Conservation (phyloP, 1,284 basidiomycete species). For the Cutaneotrichosporon dermatis region DNA sequence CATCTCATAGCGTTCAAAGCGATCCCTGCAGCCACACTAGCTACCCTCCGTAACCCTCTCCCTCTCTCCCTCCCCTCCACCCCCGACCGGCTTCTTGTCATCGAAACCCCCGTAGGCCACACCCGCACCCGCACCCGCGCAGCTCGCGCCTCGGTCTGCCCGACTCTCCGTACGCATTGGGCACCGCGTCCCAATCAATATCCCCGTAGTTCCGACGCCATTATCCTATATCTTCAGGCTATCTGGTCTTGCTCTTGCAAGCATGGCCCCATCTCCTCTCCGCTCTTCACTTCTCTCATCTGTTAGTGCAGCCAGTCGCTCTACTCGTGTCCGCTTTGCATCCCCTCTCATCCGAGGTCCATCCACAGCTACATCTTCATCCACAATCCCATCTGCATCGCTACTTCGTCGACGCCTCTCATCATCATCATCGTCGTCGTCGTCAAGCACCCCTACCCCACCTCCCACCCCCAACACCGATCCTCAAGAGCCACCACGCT, state of each 20-base stretch:
- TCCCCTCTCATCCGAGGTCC: slow-evolving; percentile 3
- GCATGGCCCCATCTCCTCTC: neutral
- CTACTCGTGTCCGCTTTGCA: neutral
- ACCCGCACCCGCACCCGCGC: too few relatives aligned
- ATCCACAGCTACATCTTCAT: neutral
- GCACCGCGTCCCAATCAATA: slow-evolving; percentile 1
- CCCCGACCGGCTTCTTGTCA: neutral
- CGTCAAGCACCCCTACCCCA: too few relatives aligned
- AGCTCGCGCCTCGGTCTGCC: neutral
- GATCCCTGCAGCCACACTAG: neutral
- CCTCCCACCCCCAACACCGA: too few relatives aligned
- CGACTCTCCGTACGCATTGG: slow-evolving; percentile 3
- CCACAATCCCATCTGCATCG: neutral
- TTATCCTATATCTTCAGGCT: neutral
- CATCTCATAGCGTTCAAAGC: neutral
- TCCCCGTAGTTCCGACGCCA: neutral
- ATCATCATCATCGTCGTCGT: too few relatives aligned
- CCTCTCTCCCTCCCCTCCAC: neutral
- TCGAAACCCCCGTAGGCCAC: neutral
- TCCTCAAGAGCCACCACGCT: too few relatives aligned
- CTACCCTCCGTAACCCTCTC: neutral
- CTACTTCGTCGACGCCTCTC: neutral
- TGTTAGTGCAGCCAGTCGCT: too few relatives aligned
- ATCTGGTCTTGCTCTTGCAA: neutral
- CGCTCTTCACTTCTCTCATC: neutral